Conservation (phyloP, 1,284 basidiomycete species). For the Melampsora abietis-canadensis region DNA sequence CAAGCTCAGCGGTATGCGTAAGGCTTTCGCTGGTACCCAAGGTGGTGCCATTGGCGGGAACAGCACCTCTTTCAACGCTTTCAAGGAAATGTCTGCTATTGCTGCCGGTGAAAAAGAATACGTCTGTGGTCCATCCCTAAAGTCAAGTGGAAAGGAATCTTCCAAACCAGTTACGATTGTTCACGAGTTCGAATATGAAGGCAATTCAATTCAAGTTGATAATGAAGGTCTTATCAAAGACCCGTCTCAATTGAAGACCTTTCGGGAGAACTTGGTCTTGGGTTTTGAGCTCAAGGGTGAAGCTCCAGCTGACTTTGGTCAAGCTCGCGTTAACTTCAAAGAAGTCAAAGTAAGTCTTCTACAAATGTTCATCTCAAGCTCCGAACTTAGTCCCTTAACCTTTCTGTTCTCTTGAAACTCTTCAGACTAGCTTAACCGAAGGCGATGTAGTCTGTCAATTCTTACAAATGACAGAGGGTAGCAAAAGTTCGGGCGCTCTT, state of each 20-base stretch:
- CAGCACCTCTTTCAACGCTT: constrained; percentile 32
- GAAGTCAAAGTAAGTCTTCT: constrained; percentile 36
- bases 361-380: background rate
- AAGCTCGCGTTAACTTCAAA: constrained; percentile 28
- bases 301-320: constrained; percentile 7
- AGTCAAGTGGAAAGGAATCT: background rate
- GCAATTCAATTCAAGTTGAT: constrained; percentile 28
- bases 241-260: constrained; percentile 31
- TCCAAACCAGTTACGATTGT: background rate
- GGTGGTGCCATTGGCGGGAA: constrained; percentile 24
- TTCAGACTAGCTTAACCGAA: constrained; percentile 21
- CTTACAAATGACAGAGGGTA: constrained; percentile 8
- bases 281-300: constrained; percentile 40
- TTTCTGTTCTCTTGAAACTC: background rate
- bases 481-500: constrained; percentile 13
- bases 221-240: constrained; percentile 34
- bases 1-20: constrained; percentile 15
- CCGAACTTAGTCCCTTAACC: background rate
- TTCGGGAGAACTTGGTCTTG: constrained; percentile 27
- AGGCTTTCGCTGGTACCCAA: constrained; percentile 16
- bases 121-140: background rate
- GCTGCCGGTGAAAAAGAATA: constrained; percentile 21
- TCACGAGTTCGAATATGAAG: constrained; percentile 29
- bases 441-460: constrained; percentile 32
- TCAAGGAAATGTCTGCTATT: constrained; percentile 28